Evolutionary conservation across 208 protist species (phyloP), one percentile per base, ranked within the genome.

Genomic region (Trypanosoma platydactyli): DNA sequence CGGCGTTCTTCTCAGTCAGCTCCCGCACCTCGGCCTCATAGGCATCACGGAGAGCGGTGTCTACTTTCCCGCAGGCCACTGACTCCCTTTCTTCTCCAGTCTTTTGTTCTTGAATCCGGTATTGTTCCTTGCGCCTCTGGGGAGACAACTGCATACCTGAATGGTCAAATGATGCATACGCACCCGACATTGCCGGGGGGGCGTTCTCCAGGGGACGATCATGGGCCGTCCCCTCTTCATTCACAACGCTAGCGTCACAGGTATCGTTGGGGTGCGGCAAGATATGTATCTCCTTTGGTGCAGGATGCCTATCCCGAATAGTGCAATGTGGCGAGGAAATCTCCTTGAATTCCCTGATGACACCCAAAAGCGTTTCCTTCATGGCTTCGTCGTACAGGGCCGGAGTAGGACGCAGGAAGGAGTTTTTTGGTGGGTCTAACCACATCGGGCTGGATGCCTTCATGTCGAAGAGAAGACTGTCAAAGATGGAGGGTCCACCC

Each of bases 401-500:
- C 6, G 80, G 79, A 1, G 72, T 41, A 42, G 76, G 72, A 15
- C 73, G 54, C 22, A 68, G 59, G 30, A 92, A 83, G 20, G 77
- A 85, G 49, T 72, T 76, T 18, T 65, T 64, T 33, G 77, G 72
- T 33, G 89, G 89, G 25, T 86, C 72, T 46, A 63, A 72, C 79
- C 82, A 92, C 38, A 78, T 76, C 44, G 76, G 60, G 16, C 69
- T 88, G 60, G 80, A 84, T 18, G 76, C 83, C 45, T 77, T 68
- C 25, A 86, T 77, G 53, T 95, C 89, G 33, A 91, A 88, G n/a
- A 91, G 62, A 41, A 91, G 55, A 58, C 71, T 86, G 59, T 91
- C 84, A 48, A 95, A 81, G 15, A 87, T 74, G 11, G 64, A 44
- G 9, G 69, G 56, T 0, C 81, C 73, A 20, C 89, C 89, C 0